phyloP scores from a whole-genome alignment of 148 eudicot genomes.

The Tetragonia tetragonoides region DNA sequence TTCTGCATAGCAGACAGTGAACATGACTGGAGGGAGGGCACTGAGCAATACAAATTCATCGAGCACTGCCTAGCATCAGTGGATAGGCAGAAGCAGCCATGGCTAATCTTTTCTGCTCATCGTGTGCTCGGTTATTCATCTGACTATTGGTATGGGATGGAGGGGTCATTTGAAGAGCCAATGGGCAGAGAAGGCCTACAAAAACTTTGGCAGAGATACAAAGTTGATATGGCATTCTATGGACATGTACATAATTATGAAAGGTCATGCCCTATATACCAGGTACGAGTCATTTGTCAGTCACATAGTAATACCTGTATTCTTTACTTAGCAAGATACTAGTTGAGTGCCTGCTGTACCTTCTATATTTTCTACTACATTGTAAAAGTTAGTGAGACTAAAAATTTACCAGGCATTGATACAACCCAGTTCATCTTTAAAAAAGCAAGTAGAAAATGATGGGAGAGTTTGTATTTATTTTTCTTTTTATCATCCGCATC shows the following conservation, averaged over 20 bases:
- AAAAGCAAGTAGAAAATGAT: background rate
- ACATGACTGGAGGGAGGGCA: constrained; percentile 93
- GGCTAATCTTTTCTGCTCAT: constrained; percentile 83
- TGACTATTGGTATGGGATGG: constrained; percentile 46
- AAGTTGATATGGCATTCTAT: constrained; percentile 75
- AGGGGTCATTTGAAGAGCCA: constrained; percentile 86
- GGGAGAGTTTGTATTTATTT: background rate
- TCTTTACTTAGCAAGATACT: background rate
- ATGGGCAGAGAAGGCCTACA: constrained; percentile 86
- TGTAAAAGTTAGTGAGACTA: background rate
- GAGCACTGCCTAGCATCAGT: constrained; percentile 69
- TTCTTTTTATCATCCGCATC: background rate
- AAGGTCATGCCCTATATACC: constrained; percentile 76
- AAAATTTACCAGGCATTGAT: no score
- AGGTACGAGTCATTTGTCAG: constrained; percentile 38
- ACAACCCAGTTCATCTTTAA: background rate
- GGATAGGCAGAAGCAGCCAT: constrained; percentile 77
- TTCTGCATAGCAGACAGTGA: constrained; percentile 90
- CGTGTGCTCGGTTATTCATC: constrained; percentile 89
- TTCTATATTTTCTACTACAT: background rate
- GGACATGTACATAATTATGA: constrained; percentile 94
- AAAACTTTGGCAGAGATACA: constrained; percentile 82
- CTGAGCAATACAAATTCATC: constrained; percentile 79
- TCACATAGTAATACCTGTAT: background rate
- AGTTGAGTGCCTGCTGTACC: background rate